phyloP scores from a whole-genome alignment of 345 rosid genomes.

The Populus ilicifolia region DNA sequence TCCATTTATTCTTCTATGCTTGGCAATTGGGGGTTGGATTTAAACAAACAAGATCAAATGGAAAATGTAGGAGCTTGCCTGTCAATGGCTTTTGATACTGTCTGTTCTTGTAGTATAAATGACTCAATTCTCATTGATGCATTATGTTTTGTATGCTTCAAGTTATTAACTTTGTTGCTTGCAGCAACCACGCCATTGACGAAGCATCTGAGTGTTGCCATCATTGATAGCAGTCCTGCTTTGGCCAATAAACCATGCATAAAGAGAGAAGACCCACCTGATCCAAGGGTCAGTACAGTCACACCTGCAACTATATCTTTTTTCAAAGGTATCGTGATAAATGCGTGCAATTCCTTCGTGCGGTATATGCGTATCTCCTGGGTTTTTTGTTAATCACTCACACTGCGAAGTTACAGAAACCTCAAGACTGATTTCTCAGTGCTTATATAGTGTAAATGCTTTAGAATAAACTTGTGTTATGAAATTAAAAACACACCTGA shows the following conservation, averaged over 20 bases:
- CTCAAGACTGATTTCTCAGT: too few relatives aligned
- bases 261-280: slow-evolving; percentile 70
- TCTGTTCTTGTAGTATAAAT: not conserved
- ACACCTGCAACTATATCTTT: slow-evolving; percentile 78
- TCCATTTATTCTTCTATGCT: not conserved
- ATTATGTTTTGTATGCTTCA: not conserved
- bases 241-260: slow-evolving; percentile 42
- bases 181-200: slow-evolving; percentile 80
- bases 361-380: too few relatives aligned
- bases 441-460: too few relatives aligned
- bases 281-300: slow-evolving; percentile 89
- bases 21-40: not conserved
- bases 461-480: too few relatives aligned
- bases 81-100: not conserved
- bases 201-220: slow-evolving; percentile 74
- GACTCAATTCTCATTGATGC: not conserved
- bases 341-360: too few relatives aligned
- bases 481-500: too few relatives aligned
- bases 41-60: not conserved
- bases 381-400: too few relatives aligned
- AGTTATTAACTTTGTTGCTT: slow-evolving; percentile 8
- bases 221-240: slow-evolving; percentile 82
- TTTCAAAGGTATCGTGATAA: slow-evolving; percentile 58
- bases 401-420: too few relatives aligned
- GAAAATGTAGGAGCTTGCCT: not conserved